Conservation (phyloP, 2,329 filamentous ascomycete genomes). For the Grosmannia huntii region DNA sequence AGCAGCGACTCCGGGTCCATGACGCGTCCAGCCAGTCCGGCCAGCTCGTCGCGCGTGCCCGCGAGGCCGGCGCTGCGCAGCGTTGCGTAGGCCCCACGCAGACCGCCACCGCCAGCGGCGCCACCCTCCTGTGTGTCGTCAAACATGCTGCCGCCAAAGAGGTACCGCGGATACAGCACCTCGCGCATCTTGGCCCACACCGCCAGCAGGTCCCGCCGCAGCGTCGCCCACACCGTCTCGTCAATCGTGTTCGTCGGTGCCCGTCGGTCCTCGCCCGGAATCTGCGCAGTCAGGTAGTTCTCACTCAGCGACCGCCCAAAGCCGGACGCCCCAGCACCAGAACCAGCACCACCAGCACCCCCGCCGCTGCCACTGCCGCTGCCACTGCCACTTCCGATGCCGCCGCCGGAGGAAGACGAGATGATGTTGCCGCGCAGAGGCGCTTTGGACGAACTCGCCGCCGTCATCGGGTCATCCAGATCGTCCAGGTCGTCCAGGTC, state of each 20-base stretch:
- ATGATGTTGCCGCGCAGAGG: slow-evolving; percentile 79
- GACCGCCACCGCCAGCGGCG: slow-evolving; percentile 4
- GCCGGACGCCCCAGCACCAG: slow-evolving; percentile 13
- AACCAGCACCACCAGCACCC: background rate
- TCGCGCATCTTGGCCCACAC: slow-evolving; percentile 98
- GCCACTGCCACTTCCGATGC: background rate
- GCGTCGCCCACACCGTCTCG: slow-evolving; percentile 93
- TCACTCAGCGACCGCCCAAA: slow-evolving; percentile 51
- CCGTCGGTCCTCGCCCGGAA: slow-evolving; percentile 83
- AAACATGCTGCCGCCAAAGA: slow-evolving; percentile 60
- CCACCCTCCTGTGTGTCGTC: slow-evolving; percentile 30
- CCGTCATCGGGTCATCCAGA: slow-evolving; percentile 73
- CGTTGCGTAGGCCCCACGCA: slow-evolving; percentile 50
- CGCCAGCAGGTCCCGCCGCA: slow-evolving; percentile 78
- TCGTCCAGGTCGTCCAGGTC: slow-evolving; percentile 90
- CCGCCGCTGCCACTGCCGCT: background rate
- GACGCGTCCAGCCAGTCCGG: slow-evolving; percentile 46
- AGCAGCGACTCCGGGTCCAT: slow-evolving; percentile 51
- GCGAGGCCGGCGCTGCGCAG: slow-evolving; percentile 44
- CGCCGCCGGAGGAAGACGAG: slow-evolving; percentile 13
- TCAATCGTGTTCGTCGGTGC: slow-evolving; percentile 91
- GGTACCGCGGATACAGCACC: slow-evolving; percentile 89
- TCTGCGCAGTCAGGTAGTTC: slow-evolving; percentile 74
- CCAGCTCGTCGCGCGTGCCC: slow-evolving; percentile 49
- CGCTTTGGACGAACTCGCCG: slow-evolving; percentile 55